Evolutionary conservation across 2,329 filamentous ascomycete species (phyloP).

Genomic region (Clonostachys chloroleuca): DNA sequence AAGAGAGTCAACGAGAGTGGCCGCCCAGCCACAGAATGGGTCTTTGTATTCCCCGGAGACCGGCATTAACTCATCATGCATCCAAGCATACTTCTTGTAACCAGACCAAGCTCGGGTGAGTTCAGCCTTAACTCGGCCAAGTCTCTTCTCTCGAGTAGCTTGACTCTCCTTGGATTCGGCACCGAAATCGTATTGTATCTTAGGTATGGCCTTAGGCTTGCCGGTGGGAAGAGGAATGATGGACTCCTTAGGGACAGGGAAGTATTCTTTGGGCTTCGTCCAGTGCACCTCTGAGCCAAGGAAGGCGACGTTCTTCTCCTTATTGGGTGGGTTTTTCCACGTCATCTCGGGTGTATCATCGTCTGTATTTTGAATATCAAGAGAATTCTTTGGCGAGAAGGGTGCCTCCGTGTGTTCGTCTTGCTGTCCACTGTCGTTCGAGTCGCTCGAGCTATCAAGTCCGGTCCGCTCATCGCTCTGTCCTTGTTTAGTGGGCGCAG

Average conservation of each 20-base stretch:
- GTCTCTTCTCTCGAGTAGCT: conserved; percentile 58
- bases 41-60: conserved; percentile 64
- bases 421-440: no score
- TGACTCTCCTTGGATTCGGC: conserved; percentile 57
- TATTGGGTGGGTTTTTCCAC: conserved; percentile 17
- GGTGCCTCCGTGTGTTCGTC: no score
- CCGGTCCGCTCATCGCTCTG: no score
- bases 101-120: conserved; percentile 77
- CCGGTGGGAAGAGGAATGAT: conserved; percentile 74
- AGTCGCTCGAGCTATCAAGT: no score
- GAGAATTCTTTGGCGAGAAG: no score
- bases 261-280: conserved; percentile 70
- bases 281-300: conserved; percentile 52
- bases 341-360: conserved; percentile 9
- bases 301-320: conserved; percentile 5
- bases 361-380: background rate
- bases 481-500: no score
- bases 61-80: conserved; percentile 81
- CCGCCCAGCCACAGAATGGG: conserved; percentile 89
- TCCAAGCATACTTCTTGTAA: conserved; percentile 76
- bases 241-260: conserved; percentile 66
- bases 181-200: conserved; percentile 71
- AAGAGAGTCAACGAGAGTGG: conserved; percentile 76
- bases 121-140: conserved; percentile 65
- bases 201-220: conserved; percentile 64